Evolutionary conservation across 2,329 filamentous ascomycete species (phyloP).

Genomic region (Capronia americana): DNA sequence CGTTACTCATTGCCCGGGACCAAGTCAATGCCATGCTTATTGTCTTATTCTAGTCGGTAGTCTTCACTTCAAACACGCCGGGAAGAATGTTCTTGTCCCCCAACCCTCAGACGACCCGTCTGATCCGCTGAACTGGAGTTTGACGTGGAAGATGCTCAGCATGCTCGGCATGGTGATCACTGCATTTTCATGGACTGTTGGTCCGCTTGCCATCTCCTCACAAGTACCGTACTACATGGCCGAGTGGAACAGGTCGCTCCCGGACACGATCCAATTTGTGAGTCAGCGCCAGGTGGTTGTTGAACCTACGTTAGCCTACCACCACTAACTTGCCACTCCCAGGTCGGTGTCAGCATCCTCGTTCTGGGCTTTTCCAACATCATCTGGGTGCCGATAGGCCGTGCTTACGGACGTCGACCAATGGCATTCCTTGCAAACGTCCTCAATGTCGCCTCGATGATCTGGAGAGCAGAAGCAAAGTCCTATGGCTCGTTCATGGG

Average conservation of each 20-base stretch:
- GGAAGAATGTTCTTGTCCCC: slow-evolving; percentile 51
- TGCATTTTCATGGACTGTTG: slow-evolving; percentile 22
- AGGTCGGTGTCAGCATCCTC: slow-evolving; percentile 51
- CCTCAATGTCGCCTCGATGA: slow-evolving; percentile 49
- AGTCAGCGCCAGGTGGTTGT: slow-evolving; percentile 7
- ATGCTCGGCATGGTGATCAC: slow-evolving; percentile 23
- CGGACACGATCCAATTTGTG: slow-evolving; percentile 27
- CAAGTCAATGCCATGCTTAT: slow-evolving; percentile 1
- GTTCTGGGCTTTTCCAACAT: slow-evolving; percentile 55
- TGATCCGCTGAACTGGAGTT: slow-evolving; percentile 49
- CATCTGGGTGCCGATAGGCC: slow-evolving; percentile 50
- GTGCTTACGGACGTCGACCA: slow-evolving; percentile 52
- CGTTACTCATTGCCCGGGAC: neutral
- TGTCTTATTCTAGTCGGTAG: slow-evolving; percentile 14
- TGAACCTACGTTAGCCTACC: neutral
- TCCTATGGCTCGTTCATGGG: slow-evolving; percentile 52
- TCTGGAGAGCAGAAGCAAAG: slow-evolving; percentile 54
- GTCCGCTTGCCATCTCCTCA: slow-evolving; percentile 22
- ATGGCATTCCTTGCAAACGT: slow-evolving; percentile 45
- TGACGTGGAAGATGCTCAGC: slow-evolving; percentile 47
- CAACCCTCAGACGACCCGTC: slow-evolving; percentile 48
- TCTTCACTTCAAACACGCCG: slow-evolving; percentile 42
- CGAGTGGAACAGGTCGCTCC: slow-evolving; percentile 24
- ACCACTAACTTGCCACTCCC: neutral
- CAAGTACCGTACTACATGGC: slow-evolving; percentile 28